These are phyloP conservation scores for Chrysoporthe puriensis DNA, from an alignment of 2,329 filamentous ascomycete genomes.

Conservation along the genomic window DNA sequence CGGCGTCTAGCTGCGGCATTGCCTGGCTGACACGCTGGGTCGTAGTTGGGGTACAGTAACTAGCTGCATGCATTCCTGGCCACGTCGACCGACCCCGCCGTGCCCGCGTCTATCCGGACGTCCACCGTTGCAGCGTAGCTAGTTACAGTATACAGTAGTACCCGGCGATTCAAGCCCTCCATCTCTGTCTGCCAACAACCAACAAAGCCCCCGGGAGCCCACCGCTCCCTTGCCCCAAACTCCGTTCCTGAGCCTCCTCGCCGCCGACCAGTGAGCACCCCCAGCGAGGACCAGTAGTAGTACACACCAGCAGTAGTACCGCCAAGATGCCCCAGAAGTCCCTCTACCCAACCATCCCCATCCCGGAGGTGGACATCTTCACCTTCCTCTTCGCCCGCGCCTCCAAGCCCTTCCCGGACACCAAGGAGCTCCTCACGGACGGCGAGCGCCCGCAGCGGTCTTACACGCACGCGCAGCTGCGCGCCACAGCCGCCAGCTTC, in stretches of 20 bases:
- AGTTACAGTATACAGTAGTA: neutral
- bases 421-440: conserved; percentile 82
- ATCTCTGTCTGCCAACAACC: neutral
- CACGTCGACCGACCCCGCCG: conserved; percentile 16
- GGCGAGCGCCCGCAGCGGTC: conserved; percentile 62
- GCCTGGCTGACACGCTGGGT: neutral
- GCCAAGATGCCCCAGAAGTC: conserved; percentile 73
- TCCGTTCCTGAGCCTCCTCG: too few relatives aligned
- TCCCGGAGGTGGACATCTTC: conserved; percentile 81
- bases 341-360: conserved; percentile 63
- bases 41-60: neutral
- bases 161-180: too few relatives aligned
- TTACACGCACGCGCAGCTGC: conserved; percentile 74
- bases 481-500: conserved; percentile 70
- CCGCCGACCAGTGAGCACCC: too few relatives aligned
- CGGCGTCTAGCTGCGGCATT: neutral
- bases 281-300: too few relatives aligned
- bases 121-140: neutral
- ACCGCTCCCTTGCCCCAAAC: too few relatives aligned
- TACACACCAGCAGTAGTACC: too few relatives aligned
- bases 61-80: neutral
- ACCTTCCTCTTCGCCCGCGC: conserved; percentile 74
- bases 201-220: too few relatives aligned
- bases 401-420: conserved; percentile 66
- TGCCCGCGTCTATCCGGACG: neutral